phyloP scores from a whole-genome alignment of 441 rosid species.

The Biscutella laevigata region DNA sequence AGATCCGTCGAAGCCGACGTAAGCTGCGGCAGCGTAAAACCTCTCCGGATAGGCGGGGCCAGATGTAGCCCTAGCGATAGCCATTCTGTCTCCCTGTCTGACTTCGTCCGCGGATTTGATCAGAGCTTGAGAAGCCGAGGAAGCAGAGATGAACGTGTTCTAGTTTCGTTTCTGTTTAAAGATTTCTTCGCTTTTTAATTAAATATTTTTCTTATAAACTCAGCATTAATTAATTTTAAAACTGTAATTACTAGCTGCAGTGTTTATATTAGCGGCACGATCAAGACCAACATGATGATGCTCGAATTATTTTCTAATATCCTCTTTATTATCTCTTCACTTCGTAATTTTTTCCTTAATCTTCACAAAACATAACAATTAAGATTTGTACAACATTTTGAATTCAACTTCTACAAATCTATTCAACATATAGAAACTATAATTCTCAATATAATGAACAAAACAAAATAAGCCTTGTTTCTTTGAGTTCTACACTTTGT shows the following conservation, averaged over 20 bases:
- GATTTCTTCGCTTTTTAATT: too few species aligned
- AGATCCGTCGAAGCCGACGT: conserved; percentile 91
- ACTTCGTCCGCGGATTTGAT: conserved; percentile 23
- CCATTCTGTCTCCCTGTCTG: conserved; percentile 34
- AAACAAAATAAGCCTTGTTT: not conserved
- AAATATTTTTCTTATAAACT: too few species aligned
- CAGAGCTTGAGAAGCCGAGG: conserved; percentile 22
- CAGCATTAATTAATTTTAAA: conserved; percentile 4
- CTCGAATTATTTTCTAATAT: not conserved
- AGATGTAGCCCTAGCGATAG: conserved; percentile 85
- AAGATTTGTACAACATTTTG: too few species aligned
- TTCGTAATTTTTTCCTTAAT: not conserved
- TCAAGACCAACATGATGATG: not conserved
- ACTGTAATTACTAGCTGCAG: conserved; percentile 6
- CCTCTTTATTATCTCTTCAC: not conserved
- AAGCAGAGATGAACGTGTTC: conserved; percentile 17
- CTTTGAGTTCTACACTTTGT: not conserved
- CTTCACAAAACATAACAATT: not conserved
- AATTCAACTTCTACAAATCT: too few species aligned
- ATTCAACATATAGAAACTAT: too few species aligned
- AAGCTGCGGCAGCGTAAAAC: conserved; percentile 86
- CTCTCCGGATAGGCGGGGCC: conserved; percentile 97
- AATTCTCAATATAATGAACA: not conserved
- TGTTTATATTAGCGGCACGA: conserved; percentile 20
- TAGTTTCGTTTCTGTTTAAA: conserved; percentile 11